Base-by-base conservation (phyloP, 352 stramenopile genomes). In the Phytophthora fragariaefolia region DNA sequence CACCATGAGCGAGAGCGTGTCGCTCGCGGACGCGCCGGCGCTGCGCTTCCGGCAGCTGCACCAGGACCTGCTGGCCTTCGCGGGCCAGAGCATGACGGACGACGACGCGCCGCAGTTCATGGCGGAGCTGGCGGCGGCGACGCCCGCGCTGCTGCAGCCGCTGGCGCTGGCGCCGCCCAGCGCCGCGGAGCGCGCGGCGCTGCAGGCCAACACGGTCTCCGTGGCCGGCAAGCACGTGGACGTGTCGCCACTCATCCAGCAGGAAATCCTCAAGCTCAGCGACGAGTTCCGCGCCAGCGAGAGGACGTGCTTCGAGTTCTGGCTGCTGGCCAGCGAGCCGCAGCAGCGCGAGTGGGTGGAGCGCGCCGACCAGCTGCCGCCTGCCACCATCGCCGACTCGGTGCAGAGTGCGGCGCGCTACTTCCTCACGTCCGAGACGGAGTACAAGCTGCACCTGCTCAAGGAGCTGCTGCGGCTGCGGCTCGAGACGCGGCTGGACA, bases 181-280 rank as follows among this genome's bases (percentile, higher is more conserved):
- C 58, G 51, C 67, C 15, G 62, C 55, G 1, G 80, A 93, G 63
- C 85, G 85, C 45, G 64, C 82, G n/a, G 80, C 83, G 18, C 69
- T 93, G 43, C 77, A 91, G 74, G 70, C 74, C 22, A 88, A 87
- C 70, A 82, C 82, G 23, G 81, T 87, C 1, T 74, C 67, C 32
- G 77, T 93, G 40, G 64, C 71, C 26, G 79, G 82, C 26, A 92
- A 91, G 59, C 83, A 73, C 63, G 73, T 95, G 26, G 79, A 92
- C 48, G 79, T 95, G 42, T 91, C 85, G 22, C 72, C 83, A 3
- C 58, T 86, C n/a, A 93, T 95, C 61, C 85, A 93, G 58, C 79
- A 92, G 51, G 85, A 93, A 58, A 92, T 95, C 40, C 69, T 75
- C 58, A 86, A 90, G 62, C 79, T 93, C 51, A 93, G 83, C 34